Conservation (phyloP, 495 filamentous ascomycete genomes). For the Neurospora sp. region DNA sequence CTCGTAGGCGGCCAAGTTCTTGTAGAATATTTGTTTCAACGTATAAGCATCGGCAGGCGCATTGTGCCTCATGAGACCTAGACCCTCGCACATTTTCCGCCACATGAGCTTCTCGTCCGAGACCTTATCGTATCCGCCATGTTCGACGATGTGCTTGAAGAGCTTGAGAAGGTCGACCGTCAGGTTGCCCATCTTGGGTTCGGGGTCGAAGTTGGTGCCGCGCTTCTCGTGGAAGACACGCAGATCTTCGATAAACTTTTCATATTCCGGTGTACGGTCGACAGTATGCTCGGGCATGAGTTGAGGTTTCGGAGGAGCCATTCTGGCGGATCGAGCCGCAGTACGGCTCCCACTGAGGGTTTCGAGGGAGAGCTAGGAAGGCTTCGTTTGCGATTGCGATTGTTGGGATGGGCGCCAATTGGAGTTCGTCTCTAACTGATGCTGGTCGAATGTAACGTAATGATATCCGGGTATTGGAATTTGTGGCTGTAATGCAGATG, state of each 20-base stretch:
- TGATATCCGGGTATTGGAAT: not conserved
- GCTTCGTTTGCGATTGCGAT: not conserved
- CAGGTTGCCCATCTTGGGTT: conserved; percentile 61
- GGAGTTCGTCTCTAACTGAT: not conserved
- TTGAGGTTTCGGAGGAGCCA: conserved; percentile 27
- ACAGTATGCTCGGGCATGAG: conserved; percentile 25
- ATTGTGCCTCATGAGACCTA: conserved; percentile 49
- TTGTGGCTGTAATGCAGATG: not conserved
- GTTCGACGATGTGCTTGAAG: conserved; percentile 56
- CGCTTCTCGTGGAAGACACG: conserved; percentile 56
- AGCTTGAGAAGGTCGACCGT: conserved; percentile 61
- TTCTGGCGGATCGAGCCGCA: conserved; percentile 18
- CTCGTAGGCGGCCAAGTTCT: conserved; percentile 73
- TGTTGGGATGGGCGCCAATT: not conserved
- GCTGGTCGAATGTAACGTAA: not conserved
- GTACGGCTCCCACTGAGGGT: conserved; percentile 8
- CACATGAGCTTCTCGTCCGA: conserved; percentile 71
- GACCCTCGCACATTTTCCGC: conserved; percentile 58
- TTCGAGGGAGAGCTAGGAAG: not conserved
- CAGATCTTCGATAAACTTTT: conserved; percentile 58
- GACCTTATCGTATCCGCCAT: conserved; percentile 73
- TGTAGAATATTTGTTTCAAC: conserved; percentile 74
- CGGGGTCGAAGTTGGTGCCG: conserved; percentile 60
- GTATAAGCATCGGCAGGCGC: conserved; percentile 63
- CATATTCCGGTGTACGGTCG: conserved; percentile 51